phyloP scores from a whole-genome alignment of 176 grass and related monocot genomes.

The Hyparrhenia diplandra region DNA sequence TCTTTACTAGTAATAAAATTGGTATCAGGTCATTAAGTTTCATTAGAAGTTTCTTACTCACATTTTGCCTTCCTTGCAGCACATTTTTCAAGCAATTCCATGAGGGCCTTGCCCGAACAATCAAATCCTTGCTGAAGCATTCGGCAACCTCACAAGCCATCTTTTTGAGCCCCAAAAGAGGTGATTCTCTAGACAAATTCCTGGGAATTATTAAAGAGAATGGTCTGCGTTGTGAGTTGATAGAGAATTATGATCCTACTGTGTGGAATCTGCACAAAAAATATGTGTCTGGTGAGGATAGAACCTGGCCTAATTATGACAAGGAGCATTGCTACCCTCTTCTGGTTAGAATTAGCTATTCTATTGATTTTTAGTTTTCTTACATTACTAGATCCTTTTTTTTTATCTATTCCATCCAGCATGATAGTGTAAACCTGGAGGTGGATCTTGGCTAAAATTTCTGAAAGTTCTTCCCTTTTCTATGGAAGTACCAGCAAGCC shows the following conservation, averaged over 20 bases:
- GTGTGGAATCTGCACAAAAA: conserved; percentile 73
- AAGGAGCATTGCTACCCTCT: conserved; percentile 82
- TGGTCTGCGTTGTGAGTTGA: conserved; percentile 58
- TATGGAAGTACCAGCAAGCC: not conserved
- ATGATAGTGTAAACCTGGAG: not conserved
- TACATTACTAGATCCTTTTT: not conserved
- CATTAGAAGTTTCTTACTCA: not conserved
- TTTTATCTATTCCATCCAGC: not conserved
- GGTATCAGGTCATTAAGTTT: not conserved
- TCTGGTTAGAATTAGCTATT: conserved; percentile 48
- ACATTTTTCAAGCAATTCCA: conserved; percentile 95
- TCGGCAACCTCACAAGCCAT: conserved; percentile 63
- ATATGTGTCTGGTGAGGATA: conserved; percentile 41
- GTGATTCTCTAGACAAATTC: conserved; percentile 84
- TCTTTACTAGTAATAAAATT: conserved; percentile 12
- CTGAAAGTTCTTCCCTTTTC: not conserved
- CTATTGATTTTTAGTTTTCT: not conserved
- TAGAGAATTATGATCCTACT: conserved; percentile 73
- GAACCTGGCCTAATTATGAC: conserved; percentile 79
- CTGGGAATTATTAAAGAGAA: conserved; percentile 50
- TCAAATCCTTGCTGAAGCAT: conserved; percentile 59
- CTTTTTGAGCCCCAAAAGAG: conserved; percentile 85
- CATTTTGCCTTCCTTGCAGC: conserved; percentile 29
- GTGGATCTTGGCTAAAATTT: not conserved
- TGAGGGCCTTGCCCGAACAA: conserved; percentile 38